Evolutionary conservation across 306 rosid species (phyloP), one percentile per base, ranked within the genome.

Genomic region (Lotus japonicus): DNA sequence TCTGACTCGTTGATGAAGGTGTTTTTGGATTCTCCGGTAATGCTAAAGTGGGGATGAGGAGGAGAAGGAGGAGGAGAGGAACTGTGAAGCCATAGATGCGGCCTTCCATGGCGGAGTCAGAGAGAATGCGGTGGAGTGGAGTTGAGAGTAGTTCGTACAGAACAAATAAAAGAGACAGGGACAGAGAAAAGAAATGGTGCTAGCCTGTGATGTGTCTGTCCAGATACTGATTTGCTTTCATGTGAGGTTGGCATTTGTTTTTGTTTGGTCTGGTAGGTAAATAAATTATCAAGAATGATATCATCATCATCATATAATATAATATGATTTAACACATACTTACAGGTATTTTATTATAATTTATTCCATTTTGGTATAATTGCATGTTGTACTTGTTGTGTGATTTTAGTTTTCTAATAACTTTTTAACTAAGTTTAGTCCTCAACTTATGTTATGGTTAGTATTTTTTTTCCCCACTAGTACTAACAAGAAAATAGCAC

Each of bases 101-200:
- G 12, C 39, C n/a, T 77, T 50, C 84, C 95, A 88, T 91, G 95
- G 88, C 72, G 45, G 15, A 19, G 1, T 21, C 26, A 14, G 39
- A 12, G 57, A 31, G 46, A 79, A 79, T 72, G 82, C 70, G 81
- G 80, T 53, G 55, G 51, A 64, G 9, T 35, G 79, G 82, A 9
- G 9, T 11, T 44, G 43, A 39, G 59, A 50, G 59, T 36, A 11
- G 39, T 45, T 58, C 35, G 0, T 18, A 73, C 58, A 64, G 64
- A 10, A 33, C 5, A 61, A 49, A n/a, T n/a, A n/a, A n/a, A n/a
- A 70, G 44, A 44, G 70, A 26, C 31, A 26, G 31, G 31, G 31
- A 26, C 31, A 33, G 66, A 78, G 71, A 61, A 45, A 35, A 11
- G 42, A 11, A 15, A 41, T 28, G 26, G 26, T 21, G 50, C 41